These are phyloP conservation scores for Handroanthus guayacan DNA, from an alignment of 257 asterid genomes.

Conservation along the genomic window DNA sequence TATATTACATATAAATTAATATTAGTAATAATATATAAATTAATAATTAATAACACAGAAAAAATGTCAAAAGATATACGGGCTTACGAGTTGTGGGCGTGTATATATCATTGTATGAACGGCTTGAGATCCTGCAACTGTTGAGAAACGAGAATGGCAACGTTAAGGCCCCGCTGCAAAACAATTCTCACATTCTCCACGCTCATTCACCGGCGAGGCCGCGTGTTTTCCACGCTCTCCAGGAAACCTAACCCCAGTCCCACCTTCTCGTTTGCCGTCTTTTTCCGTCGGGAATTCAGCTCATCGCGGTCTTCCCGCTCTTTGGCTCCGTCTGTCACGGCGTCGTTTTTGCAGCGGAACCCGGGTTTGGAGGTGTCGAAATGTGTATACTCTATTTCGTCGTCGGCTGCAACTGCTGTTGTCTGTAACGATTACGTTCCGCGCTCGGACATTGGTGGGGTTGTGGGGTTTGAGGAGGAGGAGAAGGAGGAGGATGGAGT, in stretches of 20 bases:
- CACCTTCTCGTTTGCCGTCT: not conserved
- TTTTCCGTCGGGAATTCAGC: not conserved
- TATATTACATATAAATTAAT: too few species aligned
- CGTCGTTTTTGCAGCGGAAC: conserved; percentile 37
- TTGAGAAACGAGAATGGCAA: conserved; percentile 8
- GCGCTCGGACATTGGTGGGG: conserved; percentile 43
- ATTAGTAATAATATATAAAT: too few species aligned
- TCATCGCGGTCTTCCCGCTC: not conserved
- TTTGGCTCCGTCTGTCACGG: not conserved
- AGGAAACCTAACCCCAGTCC: conserved; percentile 7
- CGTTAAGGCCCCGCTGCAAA: conserved; percentile 16
- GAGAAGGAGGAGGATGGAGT: conserved; percentile 52
- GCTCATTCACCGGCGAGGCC: not conserved
- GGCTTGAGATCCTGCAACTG: not conserved
- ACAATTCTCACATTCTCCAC: conserved; percentile 16
- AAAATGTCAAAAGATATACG: too few species aligned
- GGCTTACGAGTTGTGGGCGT: too few species aligned
- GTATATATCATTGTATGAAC: not conserved
- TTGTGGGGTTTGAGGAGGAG: conserved; percentile 11
- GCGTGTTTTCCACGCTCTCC: conserved; percentile 5
- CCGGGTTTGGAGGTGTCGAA: conserved; percentile 45
- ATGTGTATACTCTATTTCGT: conserved; percentile 57
- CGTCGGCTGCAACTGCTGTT: conserved; percentile 50
- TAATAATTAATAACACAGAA: too few species aligned
- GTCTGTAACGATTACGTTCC: conserved; percentile 56